phyloP scores from a whole-genome alignment of 2,329 filamentous ascomycete genomes.

The Elsinoe necatrix region DNA sequence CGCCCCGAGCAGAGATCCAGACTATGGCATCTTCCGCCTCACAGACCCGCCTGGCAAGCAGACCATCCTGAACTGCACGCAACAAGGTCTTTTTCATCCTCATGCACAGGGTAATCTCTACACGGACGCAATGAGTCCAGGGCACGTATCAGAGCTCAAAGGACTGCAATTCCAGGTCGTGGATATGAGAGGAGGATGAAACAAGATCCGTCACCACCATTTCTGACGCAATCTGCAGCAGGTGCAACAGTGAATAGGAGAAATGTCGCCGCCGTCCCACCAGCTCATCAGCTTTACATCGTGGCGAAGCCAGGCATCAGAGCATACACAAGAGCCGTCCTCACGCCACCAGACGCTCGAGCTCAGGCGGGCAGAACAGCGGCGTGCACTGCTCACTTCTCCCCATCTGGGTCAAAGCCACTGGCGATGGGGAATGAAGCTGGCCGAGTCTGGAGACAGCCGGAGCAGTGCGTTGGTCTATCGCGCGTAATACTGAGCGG shows the following conservation, averaged over 20 bases:
- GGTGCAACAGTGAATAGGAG: neutral
- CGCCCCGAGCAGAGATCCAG: slow-evolving; percentile 69
- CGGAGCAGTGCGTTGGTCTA: slow-evolving; percentile 31
- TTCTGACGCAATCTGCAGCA: neutral
- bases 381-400: neutral
- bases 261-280: slow-evolving; percentile 15
- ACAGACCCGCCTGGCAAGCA: slow-evolving; percentile 88
- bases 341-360: slow-evolving; percentile 7
- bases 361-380: neutral
- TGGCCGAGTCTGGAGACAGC: slow-evolving; percentile 6
- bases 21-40: slow-evolving; percentile 85
- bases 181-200: slow-evolving; percentile 43
- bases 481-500: slow-evolving; percentile 48
- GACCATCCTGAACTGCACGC: slow-evolving; percentile 70
- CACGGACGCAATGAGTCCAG: slow-evolving; percentile 56
- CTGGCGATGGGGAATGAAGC: neutral
- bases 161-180: slow-evolving; percentile 55
- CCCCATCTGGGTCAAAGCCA: neutral
- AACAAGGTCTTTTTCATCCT: slow-evolving; percentile 76
- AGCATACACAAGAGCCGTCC: slow-evolving; percentile 6
- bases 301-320: neutral
- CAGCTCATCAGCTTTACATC: neutral
- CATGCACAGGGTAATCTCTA: slow-evolving; percentile 65
- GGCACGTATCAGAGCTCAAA: slow-evolving; percentile 51
- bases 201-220: neutral